Evolutionary conservation across 306 rosid species (phyloP).

Genomic region (Cicer arietinum): DNA sequence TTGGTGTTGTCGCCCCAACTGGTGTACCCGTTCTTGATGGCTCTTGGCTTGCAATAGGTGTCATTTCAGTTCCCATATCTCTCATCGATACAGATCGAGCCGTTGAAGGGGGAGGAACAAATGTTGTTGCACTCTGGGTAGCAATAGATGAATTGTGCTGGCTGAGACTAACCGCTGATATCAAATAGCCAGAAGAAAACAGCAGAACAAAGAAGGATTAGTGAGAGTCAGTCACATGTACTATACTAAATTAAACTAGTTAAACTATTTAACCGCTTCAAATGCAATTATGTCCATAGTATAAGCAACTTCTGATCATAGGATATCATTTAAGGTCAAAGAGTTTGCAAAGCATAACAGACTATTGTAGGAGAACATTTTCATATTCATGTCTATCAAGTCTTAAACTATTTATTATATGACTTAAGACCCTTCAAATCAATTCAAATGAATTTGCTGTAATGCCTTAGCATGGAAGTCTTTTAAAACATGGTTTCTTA

Average conservation of each 20-base stretch:
- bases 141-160: slow-evolving; percentile 78
- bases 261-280: slow-evolving; percentile 21
- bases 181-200: slow-evolving; percentile 32
- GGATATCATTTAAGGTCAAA: slow-evolving; percentile 17
- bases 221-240: slow-evolving; percentile 6
- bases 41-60: slow-evolving; percentile 97
- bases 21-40: slow-evolving; percentile 98
- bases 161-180: slow-evolving; percentile 76
- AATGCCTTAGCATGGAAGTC: slow-evolving; percentile 2
- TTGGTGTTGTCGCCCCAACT: slow-evolving; percentile 90
- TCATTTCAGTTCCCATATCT: slow-evolving; percentile 99
- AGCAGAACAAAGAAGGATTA: slow-evolving; percentile 20
- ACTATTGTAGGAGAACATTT: neutral
- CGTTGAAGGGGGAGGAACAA: slow-evolving; percentile 86
- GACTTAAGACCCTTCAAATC: neutral
- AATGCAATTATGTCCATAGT: slow-evolving; percentile 25
- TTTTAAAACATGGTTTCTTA: neutral
- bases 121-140: slow-evolving; percentile 73
- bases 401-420: neutral
- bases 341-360: neutral
- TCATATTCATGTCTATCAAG: neutral
- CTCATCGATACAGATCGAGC: slow-evolving; percentile 99
- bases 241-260: slow-evolving; percentile 20
- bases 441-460: neutral
- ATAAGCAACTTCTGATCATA: slow-evolving; percentile 11